These are phyloP conservation scores for Hamamelis virginiana DNA, from an alignment of 164 flowering plant genomes.

Conservation along the genomic window DNA sequence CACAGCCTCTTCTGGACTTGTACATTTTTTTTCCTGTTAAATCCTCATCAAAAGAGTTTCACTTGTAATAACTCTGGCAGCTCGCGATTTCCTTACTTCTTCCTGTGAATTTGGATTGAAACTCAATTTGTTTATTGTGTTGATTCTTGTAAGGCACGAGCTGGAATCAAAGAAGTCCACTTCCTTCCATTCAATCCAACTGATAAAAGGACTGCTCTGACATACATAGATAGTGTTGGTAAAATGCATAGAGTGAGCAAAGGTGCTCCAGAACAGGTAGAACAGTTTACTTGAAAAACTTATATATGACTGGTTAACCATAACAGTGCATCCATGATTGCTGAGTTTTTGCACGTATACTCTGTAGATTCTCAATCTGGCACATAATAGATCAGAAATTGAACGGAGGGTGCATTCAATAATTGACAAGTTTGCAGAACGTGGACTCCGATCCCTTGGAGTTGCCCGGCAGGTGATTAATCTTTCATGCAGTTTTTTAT, in stretches of 20 bases:
- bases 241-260: slow-evolving; percentile 65
- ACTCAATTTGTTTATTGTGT: neutral
- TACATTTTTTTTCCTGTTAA: too few species aligned
- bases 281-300: neutral
- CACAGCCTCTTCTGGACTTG: too few species aligned
- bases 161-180: slow-evolving; percentile 62
- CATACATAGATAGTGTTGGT: slow-evolving; percentile 45
- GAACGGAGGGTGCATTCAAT: slow-evolving; percentile 43
- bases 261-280: slow-evolving; percentile 69
- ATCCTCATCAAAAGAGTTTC: too few species aligned
- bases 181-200: slow-evolving; percentile 74
- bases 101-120: neutral
- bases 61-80: too few species aligned
- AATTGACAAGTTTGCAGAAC: slow-evolving; percentile 67
- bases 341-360: slow-evolving; percentile 1
- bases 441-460: slow-evolving; percentile 65
- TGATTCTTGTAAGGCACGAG: slow-evolving; percentile 43
- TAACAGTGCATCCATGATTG: neutral
- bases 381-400: slow-evolving; percentile 47
- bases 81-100: neutral
- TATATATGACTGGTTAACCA: neutral
- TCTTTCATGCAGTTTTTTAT: neutral
- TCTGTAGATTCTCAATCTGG: slow-evolving; percentile 50
- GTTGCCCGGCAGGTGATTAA: slow-evolving; percentile 59
- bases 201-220: slow-evolving; percentile 66